Evolutionary conservation across 768 basidiomycete genomes (phyloP).

Genomic region (Psilocybe tampanensis): DNA sequence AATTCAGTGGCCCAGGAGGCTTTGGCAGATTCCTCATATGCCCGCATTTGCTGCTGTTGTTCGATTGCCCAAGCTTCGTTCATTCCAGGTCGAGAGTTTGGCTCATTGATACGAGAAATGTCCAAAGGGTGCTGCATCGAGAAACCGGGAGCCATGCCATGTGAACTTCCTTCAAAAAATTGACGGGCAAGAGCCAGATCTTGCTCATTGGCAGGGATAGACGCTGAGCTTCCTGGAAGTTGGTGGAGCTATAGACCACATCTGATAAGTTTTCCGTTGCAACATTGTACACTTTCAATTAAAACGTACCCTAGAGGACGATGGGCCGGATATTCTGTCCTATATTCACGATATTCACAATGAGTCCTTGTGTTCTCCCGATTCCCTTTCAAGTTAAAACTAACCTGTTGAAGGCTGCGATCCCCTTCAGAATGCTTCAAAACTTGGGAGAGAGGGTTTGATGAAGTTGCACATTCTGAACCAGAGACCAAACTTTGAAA

Average conservation of each 20-base stretch:
- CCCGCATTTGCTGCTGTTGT: constrained; percentile 43
- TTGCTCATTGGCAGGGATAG: constrained; percentile 53
- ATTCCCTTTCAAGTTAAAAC: constrained; percentile 23
- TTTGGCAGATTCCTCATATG: constrained; percentile 35
- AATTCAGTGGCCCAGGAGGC: constrained; percentile 66
- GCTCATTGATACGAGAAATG: constrained; percentile 33
- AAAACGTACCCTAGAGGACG: constrained; percentile 62
- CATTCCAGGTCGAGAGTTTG: constrained; percentile 36
- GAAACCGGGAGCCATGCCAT: constrained; percentile 35
- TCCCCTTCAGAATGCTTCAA: constrained; percentile 90
- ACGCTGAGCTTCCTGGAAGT: constrained; percentile 60
- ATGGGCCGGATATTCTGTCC: constrained; percentile 78
- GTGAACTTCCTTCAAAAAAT: constrained; percentile 63
- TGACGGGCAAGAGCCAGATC: constrained; percentile 78
- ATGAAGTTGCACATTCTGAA: constrained; percentile 81
- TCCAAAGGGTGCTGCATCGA: constrained; percentile 32
- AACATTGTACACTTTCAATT: neutral
- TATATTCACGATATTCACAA: constrained; percentile 33
- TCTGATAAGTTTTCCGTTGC: neutral
- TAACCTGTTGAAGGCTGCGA: constrained; percentile 83
- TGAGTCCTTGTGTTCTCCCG: neutral
- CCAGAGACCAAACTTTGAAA: constrained; percentile 83
- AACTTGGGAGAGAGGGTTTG: constrained; percentile 88
- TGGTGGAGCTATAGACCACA: constrained; percentile 61
- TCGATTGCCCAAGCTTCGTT: constrained; percentile 58